Conservation (phyloP, 805 yeast genomes). For the Monosporozyma servazzii region DNA sequence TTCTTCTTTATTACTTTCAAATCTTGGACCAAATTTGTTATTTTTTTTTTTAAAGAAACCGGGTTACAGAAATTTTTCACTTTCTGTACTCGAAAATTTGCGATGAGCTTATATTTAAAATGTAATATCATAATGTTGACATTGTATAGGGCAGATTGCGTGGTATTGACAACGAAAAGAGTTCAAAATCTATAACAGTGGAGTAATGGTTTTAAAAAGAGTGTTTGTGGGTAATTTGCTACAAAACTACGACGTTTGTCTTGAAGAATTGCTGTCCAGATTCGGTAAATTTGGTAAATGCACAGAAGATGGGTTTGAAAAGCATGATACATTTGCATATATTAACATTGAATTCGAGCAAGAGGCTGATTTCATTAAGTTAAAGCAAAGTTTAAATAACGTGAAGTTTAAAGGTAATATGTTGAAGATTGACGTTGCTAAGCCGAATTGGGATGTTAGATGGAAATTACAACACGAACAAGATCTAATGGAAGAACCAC, state of each 20-base stretch:
- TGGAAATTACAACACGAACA: conserved; percentile 41
- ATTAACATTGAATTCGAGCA: conserved; percentile 45
- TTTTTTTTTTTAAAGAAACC: not conserved
- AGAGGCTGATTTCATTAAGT: conserved; percentile 30
- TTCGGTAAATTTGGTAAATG: conserved; percentile 53
- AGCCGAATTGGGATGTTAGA: conserved; percentile 38
- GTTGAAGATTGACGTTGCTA: conserved; percentile 54
- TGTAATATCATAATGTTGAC: not conserved
- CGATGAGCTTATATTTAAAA: conserved; percentile 3
- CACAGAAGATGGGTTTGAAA: conserved; percentile 42
- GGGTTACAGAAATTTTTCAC: conserved; percentile 2
- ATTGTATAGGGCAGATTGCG: not conserved
- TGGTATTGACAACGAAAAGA: not conserved
- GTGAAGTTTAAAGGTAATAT: conserved; percentile 67
- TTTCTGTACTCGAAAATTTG: not conserved
- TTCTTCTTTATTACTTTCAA: not conserved
- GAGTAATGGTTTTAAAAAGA: conserved; percentile 13
- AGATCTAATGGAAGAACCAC: conserved; percentile 29
- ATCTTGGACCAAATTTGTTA: not conserved
- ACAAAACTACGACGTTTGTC: conserved; percentile 19
- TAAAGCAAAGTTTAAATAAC: conserved; percentile 56
- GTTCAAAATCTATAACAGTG: conserved; percentile 3
- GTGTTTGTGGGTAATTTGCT: conserved; percentile 26
- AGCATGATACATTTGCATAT: conserved; percentile 54
- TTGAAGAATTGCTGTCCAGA: conserved; percentile 42